A percentile compares a stretch with the other conserved stretches of the same genome.
phyloP scores from a whole-genome alignment of 2,329 filamentous ascomycete species.

The Geosmithia morbida region DNA sequence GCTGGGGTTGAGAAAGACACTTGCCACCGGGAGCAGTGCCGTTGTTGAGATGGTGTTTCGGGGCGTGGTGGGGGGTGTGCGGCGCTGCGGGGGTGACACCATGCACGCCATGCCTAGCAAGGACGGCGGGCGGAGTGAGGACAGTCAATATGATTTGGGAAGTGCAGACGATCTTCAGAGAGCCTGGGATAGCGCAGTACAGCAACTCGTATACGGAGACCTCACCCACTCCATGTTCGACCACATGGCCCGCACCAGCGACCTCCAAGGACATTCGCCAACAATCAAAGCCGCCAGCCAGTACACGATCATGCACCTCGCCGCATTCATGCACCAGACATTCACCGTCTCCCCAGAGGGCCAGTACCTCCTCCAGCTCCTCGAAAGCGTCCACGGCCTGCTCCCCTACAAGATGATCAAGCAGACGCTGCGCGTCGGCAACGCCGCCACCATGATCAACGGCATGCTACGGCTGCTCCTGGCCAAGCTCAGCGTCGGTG shows the following conservation, averaged over 20 bases:
- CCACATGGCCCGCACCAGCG: conserved; percentile 42
- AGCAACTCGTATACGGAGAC: conserved; percentile 52
- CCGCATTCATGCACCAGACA: conserved; percentile 60
- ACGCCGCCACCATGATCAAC: conserved; percentile 70
- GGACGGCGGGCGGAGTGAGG: conserved; percentile 9
- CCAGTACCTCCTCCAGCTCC: conserved; percentile 55
- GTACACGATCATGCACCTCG: conserved; percentile 54
- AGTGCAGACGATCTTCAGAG: conserved; percentile 44
- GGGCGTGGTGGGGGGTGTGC: conserved; percentile 46
- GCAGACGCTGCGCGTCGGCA: conserved; percentile 62
- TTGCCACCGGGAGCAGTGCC: conserved; percentile 57
- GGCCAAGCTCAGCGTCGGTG: conserved; percentile 62
- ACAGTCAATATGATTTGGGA: conserved; percentile 39
- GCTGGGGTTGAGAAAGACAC: conserved; percentile 58
- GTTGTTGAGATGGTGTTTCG: conserved; percentile 56
- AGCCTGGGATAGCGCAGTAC: conserved; percentile 54
- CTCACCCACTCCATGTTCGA: conserved; percentile 51
- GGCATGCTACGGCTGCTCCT: conserved; percentile 59
- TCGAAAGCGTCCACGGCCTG: conserved; percentile 55
- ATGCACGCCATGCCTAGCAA: not conserved
- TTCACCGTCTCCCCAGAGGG: conserved; percentile 63
- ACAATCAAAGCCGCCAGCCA: conserved; percentile 51
- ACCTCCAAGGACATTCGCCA: conserved; percentile 48
- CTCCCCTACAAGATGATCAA: conserved; percentile 58
- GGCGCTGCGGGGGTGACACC: conserved; percentile 1